A percentile compares a stretch with the other conserved stretches of the same genome.
Evolutionary conservation across 2,329 filamentous ascomycete species (phyloP).

Genomic region (Peltaster fructicola): DNA sequence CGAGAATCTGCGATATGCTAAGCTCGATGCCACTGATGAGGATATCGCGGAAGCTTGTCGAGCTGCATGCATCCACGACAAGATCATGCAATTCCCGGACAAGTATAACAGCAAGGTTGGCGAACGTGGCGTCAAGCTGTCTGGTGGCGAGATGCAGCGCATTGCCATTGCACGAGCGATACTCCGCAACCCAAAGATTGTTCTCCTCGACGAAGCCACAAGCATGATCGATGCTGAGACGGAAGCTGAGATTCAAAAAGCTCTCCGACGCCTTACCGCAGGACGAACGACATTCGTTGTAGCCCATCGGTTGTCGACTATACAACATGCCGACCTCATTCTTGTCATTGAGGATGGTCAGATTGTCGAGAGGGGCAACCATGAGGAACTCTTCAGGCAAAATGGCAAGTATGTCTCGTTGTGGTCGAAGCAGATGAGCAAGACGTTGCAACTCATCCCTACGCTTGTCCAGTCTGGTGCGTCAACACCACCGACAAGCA

Average conservation of each 20-base stretch:
- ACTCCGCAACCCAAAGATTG: slow-evolving; percentile 45
- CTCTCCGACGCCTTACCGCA: slow-evolving; percentile 41
- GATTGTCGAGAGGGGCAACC: slow-evolving; percentile 57
- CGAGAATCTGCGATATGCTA: slow-evolving; percentile 47
- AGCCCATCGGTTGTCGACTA: slow-evolving; percentile 58
- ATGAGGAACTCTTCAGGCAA: slow-evolving; percentile 46
- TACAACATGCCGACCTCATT: slow-evolving; percentile 62
- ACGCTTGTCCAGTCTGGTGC: too few relatives aligned
- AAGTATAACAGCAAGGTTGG: slow-evolving; percentile 60
- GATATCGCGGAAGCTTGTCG: slow-evolving; percentile 44
- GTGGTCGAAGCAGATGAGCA: slow-evolving; percentile 16
- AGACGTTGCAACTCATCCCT: too few relatives aligned
- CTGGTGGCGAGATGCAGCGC: slow-evolving; percentile 72
- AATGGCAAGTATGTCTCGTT: slow-evolving; percentile 17
- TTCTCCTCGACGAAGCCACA: slow-evolving; percentile 63
- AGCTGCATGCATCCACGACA: slow-evolving; percentile 45
- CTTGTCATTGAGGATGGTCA: slow-evolving; percentile 55
- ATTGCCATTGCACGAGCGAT: slow-evolving; percentile 59
- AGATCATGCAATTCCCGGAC: slow-evolving; percentile 43
- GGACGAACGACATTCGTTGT: slow-evolving; percentile 60
- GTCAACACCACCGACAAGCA: too few relatives aligned
- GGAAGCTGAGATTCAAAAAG: slow-evolving; percentile 37
- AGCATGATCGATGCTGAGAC: slow-evolving; percentile 43
- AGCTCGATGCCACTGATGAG: slow-evolving; percentile 40
- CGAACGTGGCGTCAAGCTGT: slow-evolving; percentile 59